Evolutionary conservation across 768 basidiomycete species (phyloP).

Genomic region (Leccinum longicurvipes): DNA sequence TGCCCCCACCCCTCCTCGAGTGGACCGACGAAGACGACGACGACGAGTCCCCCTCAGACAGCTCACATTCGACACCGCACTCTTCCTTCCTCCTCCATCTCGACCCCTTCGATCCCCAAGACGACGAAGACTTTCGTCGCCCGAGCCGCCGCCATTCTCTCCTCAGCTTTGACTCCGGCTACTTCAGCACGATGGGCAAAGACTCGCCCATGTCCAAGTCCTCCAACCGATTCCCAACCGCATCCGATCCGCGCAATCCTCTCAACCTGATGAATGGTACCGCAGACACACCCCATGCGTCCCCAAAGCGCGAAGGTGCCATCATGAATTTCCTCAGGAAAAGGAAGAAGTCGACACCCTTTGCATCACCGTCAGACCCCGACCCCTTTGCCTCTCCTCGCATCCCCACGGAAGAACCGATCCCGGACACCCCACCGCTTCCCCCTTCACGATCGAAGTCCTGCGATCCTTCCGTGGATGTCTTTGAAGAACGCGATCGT

Average conservation of each 20-base stretch:
- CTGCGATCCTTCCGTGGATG: constrained; percentile 12
- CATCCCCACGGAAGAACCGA: neutral
- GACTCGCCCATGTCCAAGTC: constrained; percentile 11
- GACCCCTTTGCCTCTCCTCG: constrained; percentile 9
- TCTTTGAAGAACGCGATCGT: constrained; percentile 23
- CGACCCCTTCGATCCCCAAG: neutral
- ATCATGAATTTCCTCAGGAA: constrained; percentile 19
- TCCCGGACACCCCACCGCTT: neutral
- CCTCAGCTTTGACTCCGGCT: constrained; percentile 29
- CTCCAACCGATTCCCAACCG: constrained; percentile 10
- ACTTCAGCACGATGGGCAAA: constrained; percentile 26
- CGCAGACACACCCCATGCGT: constrained; percentile 2
- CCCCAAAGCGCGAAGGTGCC: constrained; percentile 22
- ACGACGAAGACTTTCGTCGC: neutral
- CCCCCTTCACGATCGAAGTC: neutral
- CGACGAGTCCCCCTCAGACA: constrained; percentile 9
- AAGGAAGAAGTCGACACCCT: constrained; percentile 21
- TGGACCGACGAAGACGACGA: constrained; percentile 17
- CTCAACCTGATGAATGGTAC: constrained; percentile 7
- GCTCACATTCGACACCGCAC: constrained; percentile 17
- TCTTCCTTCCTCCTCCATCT: constrained; percentile 14
- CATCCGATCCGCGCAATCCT: constrained; percentile 11
- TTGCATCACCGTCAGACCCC: neutral
- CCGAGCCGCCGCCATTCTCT: constrained; percentile 23
- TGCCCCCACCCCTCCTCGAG: constrained; percentile 13